Evolutionary conservation across 2,329 filamentous ascomycete genomes (phyloP).

Genomic region (Pezicula radicicola): DNA sequence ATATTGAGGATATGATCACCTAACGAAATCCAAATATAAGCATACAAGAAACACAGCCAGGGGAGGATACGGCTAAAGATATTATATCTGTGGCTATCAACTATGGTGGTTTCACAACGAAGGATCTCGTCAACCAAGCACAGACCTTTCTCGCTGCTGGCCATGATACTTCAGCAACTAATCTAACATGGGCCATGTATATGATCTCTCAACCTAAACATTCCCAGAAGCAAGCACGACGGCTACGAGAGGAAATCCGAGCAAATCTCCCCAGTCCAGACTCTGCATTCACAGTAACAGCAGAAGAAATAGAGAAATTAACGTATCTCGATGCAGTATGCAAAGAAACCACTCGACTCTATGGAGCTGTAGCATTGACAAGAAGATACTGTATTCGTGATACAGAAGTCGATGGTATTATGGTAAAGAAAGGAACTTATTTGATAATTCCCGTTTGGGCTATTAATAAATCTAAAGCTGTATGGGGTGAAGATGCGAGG

Average conservation of each 20-base stretch:
- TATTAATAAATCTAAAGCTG: conserved; percentile 27
- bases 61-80: conserved; percentile 53
- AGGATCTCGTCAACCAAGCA: conserved; percentile 76
- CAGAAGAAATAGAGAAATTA: conserved; percentile 62
- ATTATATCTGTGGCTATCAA: conserved; percentile 79
- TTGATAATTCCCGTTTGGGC: conserved; percentile 60
- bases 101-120: conserved; percentile 69
- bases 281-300: conserved; percentile 40
- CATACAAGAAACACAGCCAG: conserved; percentile 57
- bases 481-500: conserved; percentile 74
- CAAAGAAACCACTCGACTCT: conserved; percentile 70
- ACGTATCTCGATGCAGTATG: conserved; percentile 76
- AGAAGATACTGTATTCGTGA: conserved; percentile 60
- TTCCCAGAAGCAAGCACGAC: conserved; percentile 57
- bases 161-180: conserved; percentile 70
- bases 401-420: conserved; percentile 60
- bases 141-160: conserved; percentile 84
- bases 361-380: conserved; percentile 68
- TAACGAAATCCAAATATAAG: conserved; percentile 58
- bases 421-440: conserved; percentile 65
- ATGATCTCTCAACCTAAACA: conserved; percentile 53
- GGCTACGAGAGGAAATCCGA: conserved; percentile 67
- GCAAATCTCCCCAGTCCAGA: conserved; percentile 51
- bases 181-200: conserved; percentile 71
- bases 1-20: conserved; percentile 50